phyloP scores from a whole-genome alignment of 148 eudicot species.

The Diospyros kaki region DNA sequence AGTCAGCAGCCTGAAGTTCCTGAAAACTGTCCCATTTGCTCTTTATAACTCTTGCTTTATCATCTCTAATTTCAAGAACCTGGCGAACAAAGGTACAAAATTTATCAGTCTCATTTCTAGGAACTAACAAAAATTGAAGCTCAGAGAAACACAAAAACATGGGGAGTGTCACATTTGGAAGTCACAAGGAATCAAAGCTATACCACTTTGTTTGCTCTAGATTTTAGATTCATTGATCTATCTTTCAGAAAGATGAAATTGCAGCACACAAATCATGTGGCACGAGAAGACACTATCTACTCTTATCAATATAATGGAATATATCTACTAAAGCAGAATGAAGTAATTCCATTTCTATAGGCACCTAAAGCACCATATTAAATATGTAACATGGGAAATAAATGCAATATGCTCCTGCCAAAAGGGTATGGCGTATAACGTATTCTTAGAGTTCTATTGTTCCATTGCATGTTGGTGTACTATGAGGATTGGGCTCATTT shows the following conservation, averaged over 20 bases:
- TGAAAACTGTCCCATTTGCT: constrained; percentile 40
- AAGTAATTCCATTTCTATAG: neutral
- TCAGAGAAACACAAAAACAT: neutral
- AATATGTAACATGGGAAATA: neutral
- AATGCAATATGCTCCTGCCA: neutral
- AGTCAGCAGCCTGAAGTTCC: constrained; percentile 65
- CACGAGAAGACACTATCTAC: neutral
- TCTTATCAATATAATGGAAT: neutral
- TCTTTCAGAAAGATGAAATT: neutral
- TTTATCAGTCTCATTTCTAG: neutral
- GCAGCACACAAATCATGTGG: neutral
- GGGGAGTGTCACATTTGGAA: neutral
- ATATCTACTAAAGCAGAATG: neutral
- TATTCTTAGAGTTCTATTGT: neutral
- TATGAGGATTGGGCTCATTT: neutral
- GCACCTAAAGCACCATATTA: neutral
- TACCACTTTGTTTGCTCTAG: neutral
- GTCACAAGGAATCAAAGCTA: neutral
- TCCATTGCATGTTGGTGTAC: neutral
- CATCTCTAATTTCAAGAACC: constrained; percentile 81
- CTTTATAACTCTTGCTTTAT: constrained; percentile 64
- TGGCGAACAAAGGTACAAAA: constrained; percentile 20
- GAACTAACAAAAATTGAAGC: constrained; percentile 8
- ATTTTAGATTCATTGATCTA: neutral
- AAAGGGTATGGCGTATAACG: neutral